Evolutionary conservation across 805 yeast species (phyloP), one percentile per base, ranked within the genome.

Genomic region (Saccharomycopsis oosterbeekiorum): DNA sequence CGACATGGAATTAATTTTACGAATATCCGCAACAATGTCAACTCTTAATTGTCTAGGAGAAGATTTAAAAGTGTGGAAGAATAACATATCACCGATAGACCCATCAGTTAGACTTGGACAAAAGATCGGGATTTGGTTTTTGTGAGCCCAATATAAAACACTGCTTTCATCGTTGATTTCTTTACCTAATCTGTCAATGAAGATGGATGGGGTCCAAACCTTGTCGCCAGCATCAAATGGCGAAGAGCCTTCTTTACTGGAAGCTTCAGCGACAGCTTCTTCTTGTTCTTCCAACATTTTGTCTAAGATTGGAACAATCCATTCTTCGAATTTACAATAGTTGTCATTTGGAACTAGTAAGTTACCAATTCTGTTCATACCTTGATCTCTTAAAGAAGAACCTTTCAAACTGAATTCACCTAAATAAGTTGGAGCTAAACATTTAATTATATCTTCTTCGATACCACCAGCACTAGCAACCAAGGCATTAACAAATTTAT

Each of bases 51-150:
- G 96, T 68, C 84, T 84, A 55, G 97, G 97, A 54, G 96, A 86
- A 1, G 97, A 82, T 74, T 90, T 91, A 81, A 91, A 94, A 17
- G 99, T 93, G 75, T 94, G 98, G 88, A 94, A 94, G 72, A 94
- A 94, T 63, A 94, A 81, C 99, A 94, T 94, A 72, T 94, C 99
- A 67, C 99, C 99, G 69, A 94, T 88, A 55, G 97, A 90, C 21
- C 99, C 99, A 75, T 94, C 99, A 4, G 99, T 94, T 62, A 94
- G 78, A 1, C 98, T 94, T 21, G 99, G 99, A 74, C 98, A 94
- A 75, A 94, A 94, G 47, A 94, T 83, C 17, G 99, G 99, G 64
- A 94, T 94, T 69, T 91, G 76, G 77, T 94, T 94, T 76, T 94
- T 93, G 78, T 94, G 96, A 39, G 97, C 97, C 98, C 99, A 96